Percentiles rank a stretch among this genome's conserved stretches.
Evolutionary conservation across 306 rosid genomes (phyloP).

Genomic region (Quillaja saponaria): DNA sequence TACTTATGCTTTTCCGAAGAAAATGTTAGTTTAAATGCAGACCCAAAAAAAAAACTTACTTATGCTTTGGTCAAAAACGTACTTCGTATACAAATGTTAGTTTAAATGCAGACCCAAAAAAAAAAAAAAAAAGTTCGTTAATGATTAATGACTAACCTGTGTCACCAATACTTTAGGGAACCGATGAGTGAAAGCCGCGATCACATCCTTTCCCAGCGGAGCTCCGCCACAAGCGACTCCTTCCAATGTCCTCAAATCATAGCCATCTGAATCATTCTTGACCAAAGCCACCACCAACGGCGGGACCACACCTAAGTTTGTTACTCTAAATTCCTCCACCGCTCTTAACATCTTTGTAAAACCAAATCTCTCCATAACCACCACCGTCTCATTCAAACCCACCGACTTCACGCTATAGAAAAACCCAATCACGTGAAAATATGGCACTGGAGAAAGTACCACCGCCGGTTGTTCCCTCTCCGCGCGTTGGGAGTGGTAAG

Average conservation of each 20-base stretch:
- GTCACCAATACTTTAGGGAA: constrained; percentile 20
- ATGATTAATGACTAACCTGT: constrained; percentile 30
- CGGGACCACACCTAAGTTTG: constrained; percentile 37
- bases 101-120: too few species aligned
- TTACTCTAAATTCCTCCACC: constrained; percentile 45
- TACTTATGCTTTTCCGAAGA: too few species aligned
- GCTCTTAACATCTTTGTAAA: constrained; percentile 42
- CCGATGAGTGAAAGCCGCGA: constrained; percentile 36
- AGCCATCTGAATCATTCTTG: constrained; percentile 26
- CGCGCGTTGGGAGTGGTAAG: constrained; percentile 12
- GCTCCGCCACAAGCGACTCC: constrained; percentile 42
- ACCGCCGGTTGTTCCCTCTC: constrained; percentile 36
- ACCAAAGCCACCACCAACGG: constrained; percentile 45
- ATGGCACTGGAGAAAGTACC: constrained; percentile 40
- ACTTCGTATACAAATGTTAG: too few species aligned
- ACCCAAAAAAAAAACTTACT: too few species aligned
- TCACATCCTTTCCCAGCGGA: constrained; percentile 40
- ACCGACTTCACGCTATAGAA: constrained; percentile 29
- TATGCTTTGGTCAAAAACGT: too few species aligned
- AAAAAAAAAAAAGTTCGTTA: too few species aligned
- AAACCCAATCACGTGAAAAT: constrained; percentile 55
- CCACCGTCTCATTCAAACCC: constrained; percentile 41
- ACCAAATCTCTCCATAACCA: constrained; percentile 47
- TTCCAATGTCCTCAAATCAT: constrained; percentile 41
- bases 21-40: too few species aligned